These are phyloP conservation scores for Pilaira anomala DNA, from an alignment of 192 early-diverging fungal species.

Conservation along the genomic window DNA sequence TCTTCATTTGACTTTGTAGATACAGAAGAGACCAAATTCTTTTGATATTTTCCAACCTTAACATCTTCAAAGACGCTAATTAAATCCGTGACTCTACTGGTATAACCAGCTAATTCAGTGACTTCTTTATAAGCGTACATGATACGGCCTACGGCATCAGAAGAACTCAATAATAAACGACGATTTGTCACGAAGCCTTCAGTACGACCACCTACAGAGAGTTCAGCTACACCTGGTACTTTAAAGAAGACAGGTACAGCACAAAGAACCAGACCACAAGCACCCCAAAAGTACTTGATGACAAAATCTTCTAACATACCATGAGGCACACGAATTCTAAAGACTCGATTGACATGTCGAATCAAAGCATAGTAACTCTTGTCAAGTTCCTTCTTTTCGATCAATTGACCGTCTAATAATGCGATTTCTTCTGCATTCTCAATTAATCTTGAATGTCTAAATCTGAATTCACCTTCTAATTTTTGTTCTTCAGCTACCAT, in stretches of 20 bases:
- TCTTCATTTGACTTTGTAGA: slow-evolving; percentile 52
- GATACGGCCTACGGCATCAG: slow-evolving; percentile 79
- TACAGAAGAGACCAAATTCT: slow-evolving; percentile 59
- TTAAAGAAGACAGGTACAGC: slow-evolving; percentile 82
- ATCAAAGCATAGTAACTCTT: slow-evolving; percentile 75
- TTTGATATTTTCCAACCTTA: slow-evolving; percentile 72
- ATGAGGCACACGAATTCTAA: slow-evolving; percentile 83
- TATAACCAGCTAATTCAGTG: slow-evolving; percentile 92
- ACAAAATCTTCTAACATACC: slow-evolving; percentile 97
- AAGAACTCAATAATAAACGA: slow-evolving; percentile 68
- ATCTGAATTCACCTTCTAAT: slow-evolving; percentile 93
- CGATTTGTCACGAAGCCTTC: slow-evolving; percentile 79
- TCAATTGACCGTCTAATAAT: slow-evolving; percentile 78
- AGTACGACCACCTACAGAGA: slow-evolving; percentile 47
- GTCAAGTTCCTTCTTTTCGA: slow-evolving; percentile 82
- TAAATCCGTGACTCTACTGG: slow-evolving; percentile 83
- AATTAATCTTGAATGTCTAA: slow-evolving; percentile 89
- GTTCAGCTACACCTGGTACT: slow-evolving; percentile 38
- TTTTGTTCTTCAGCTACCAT: slow-evolving; percentile 91
- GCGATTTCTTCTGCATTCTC: slow-evolving; percentile 97
- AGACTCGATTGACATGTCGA: slow-evolving; percentile 83
- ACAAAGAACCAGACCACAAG: slow-evolving; percentile 81
- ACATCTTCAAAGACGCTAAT: slow-evolving; percentile 88
- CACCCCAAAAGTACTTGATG: slow-evolving; percentile 98
- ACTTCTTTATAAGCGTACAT: slow-evolving; percentile 97